Conservation (phyloP, 371 early-diverging fungal genomes). For the Furculomyces boomerangus region DNA sequence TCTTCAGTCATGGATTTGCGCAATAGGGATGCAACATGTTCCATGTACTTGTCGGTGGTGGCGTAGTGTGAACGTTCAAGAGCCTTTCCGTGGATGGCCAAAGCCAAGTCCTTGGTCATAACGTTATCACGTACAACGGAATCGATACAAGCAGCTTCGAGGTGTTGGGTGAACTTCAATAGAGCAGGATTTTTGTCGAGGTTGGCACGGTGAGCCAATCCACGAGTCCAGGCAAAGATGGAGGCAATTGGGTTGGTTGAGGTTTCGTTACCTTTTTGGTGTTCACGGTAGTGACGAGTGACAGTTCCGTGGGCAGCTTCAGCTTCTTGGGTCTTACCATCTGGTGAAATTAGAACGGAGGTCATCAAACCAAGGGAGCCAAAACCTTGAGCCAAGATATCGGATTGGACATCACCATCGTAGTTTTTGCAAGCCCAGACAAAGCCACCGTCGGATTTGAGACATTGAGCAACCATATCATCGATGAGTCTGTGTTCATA, state of each 20-base stretch:
- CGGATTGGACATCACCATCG: slow-evolving; percentile 89
- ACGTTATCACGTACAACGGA: slow-evolving; percentile 64
- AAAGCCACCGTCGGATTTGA: slow-evolving; percentile 89
- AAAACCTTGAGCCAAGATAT: slow-evolving; percentile 86
- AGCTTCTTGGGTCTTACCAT: slow-evolving; percentile 84
- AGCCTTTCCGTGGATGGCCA: slow-evolving; percentile 73
- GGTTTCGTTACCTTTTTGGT: slow-evolving; percentile 80
- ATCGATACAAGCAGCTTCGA: slow-evolving; percentile 79
- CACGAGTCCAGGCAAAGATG: slow-evolving; percentile 96
- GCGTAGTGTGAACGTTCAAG: slow-evolving; percentile 48
- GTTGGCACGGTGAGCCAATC: slow-evolving; percentile 86
- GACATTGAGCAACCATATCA: slow-evolving; percentile 94
- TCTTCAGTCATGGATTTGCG: no score
- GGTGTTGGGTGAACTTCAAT: slow-evolving; percentile 47
- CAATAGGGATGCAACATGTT: slow-evolving; percentile 48
- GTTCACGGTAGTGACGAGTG: slow-evolving; percentile 91
- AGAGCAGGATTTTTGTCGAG: slow-evolving; percentile 67
- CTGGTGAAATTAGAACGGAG: slow-evolving; percentile 83
- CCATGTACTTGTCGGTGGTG: slow-evolving; percentile 62
- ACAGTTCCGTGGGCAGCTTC: slow-evolving; percentile 98
- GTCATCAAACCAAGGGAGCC: slow-evolving; percentile 91
- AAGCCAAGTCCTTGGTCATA: slow-evolving; percentile 96
- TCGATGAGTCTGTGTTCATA: slow-evolving; percentile 96
- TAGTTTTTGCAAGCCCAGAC: slow-evolving; percentile 95
- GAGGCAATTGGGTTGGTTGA: slow-evolving; percentile 94